Conservation (phyloP, 345 rosid species). For the Lepidium aucheri region DNA sequence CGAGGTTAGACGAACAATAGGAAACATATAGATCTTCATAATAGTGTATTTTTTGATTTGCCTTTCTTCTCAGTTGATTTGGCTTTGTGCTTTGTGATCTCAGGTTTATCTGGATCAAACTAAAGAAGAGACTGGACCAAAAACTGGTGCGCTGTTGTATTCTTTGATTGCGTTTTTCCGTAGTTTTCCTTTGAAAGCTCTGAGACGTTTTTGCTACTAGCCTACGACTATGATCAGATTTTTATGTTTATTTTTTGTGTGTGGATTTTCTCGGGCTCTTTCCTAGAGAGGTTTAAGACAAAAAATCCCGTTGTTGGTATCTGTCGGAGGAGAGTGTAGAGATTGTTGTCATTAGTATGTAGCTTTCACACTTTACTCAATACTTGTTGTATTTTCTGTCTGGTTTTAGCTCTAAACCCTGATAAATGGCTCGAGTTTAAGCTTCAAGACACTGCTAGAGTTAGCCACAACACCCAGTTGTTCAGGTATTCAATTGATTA, state of each 20-base stretch:
- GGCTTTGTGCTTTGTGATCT: background rate
- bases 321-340: background rate
- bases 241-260: background rate
- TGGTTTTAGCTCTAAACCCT: slow-evolving; percentile 66
- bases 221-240: background rate
- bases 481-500: slow-evolving; percentile 49
- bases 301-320: background rate
- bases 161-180: background rate
- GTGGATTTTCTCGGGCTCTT: background rate
- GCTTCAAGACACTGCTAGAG: slow-evolving; percentile 88
- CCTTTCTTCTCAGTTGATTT: background rate
- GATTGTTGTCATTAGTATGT: no score
- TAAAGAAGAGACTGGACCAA: slow-evolving; percentile 49
- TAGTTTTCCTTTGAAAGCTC: background rate
- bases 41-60: background rate
- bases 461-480: slow-evolving; percentile 82
- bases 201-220: background rate
- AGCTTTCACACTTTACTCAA: background rate
- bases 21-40: background rate
- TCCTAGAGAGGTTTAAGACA: background rate
- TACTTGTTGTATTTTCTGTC: background rate
- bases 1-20: background rate
- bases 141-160: slow-evolving; percentile 42
- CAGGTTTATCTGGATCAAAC: slow-evolving; percentile 71
- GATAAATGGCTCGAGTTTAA: slow-evolving; percentile 92